phyloP scores from a whole-genome alignment of 257 asterid genomes.

The Vinca minor region DNA sequence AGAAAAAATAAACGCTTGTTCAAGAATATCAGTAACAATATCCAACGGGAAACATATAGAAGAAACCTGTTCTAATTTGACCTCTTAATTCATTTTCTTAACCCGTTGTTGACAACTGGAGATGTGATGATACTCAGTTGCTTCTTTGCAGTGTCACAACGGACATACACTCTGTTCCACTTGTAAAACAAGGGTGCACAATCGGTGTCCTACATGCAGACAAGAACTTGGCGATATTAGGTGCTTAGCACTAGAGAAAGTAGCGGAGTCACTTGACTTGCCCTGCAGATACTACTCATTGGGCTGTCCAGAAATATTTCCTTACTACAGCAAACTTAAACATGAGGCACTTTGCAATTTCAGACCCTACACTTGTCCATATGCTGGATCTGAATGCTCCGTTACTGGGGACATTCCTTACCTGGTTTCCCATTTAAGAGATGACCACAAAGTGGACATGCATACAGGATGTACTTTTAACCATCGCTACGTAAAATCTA shows the following conservation, averaged over 20 bases:
- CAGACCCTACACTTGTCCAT: conserved; percentile 68
- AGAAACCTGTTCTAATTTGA: background rate
- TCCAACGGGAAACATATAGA: background rate
- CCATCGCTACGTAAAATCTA: conserved; percentile 73
- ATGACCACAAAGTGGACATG: conserved; percentile 84
- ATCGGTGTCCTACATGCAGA: conserved; percentile 82
- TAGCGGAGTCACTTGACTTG: conserved; percentile 71
- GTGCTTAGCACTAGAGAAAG: conserved; percentile 85
- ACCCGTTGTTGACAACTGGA: background rate
- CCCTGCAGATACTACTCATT: conserved; percentile 66
- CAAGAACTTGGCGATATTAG: conserved; percentile 92
- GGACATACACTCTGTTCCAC: conserved; percentile 90
- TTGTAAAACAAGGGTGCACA: conserved; percentile 77
- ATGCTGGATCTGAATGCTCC: conserved; percentile 74
- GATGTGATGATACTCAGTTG: conserved; percentile 1
- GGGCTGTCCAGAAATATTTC: conserved; percentile 82
- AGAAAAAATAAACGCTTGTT: background rate
- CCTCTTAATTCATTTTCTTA: background rate
- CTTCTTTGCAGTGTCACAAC: conserved; percentile 61
- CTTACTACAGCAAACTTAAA: conserved; percentile 71
- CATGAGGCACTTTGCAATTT: conserved; percentile 63
- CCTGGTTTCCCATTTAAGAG: conserved; percentile 71
- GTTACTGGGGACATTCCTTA: conserved; percentile 62
- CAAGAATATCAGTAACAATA: background rate
- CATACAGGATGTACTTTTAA: conserved; percentile 78